Evolutionary conservation across 257 asterid species (phyloP).

Genomic region (Plantago ovata): DNA sequence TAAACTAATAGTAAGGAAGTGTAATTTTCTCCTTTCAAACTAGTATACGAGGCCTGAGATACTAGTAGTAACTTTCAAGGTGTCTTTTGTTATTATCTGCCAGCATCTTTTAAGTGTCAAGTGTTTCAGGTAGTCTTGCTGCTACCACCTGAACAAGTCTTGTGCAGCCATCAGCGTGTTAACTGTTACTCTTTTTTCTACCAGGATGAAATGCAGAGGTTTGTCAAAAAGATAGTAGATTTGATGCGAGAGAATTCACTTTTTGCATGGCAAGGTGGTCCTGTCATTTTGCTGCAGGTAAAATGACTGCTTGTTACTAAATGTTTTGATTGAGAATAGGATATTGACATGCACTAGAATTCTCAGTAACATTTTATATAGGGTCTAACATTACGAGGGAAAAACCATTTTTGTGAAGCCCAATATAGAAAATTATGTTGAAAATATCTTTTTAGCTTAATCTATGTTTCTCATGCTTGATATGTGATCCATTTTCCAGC

Average conservation of each 20-base stretch:
- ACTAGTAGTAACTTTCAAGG: no score
- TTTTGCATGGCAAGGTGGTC: slow-evolving; percentile 98
- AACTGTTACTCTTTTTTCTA: slow-evolving; percentile 12
- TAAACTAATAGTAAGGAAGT: no score
- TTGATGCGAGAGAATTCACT: slow-evolving; percentile 74
- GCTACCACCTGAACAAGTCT: slow-evolving; percentile 7
- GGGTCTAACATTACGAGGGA: background rate
- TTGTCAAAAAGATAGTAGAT: slow-evolving; percentile 82
- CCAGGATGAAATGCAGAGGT: slow-evolving; percentile 92
- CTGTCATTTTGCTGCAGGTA: slow-evolving; percentile 86
- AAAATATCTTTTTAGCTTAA: no score
- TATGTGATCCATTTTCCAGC: no score
- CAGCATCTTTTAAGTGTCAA: no score
- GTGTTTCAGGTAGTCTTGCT: slow-evolving; percentile 12
- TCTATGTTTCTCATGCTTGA: no score
- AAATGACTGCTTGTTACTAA: slow-evolving; percentile 20
- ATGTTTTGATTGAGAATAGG: slow-evolving; percentile 12
- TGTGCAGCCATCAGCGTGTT: no score
- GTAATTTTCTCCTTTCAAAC: no score
- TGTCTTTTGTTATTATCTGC: no score
- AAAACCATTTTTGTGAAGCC: no score
- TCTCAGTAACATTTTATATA: background rate
- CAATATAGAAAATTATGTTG: no score
- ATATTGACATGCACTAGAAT: background rate
- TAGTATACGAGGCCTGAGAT: no score